Conservation (phyloP, 1,284 basidiomycete genomes). For the Austropuccinia psidii region DNA sequence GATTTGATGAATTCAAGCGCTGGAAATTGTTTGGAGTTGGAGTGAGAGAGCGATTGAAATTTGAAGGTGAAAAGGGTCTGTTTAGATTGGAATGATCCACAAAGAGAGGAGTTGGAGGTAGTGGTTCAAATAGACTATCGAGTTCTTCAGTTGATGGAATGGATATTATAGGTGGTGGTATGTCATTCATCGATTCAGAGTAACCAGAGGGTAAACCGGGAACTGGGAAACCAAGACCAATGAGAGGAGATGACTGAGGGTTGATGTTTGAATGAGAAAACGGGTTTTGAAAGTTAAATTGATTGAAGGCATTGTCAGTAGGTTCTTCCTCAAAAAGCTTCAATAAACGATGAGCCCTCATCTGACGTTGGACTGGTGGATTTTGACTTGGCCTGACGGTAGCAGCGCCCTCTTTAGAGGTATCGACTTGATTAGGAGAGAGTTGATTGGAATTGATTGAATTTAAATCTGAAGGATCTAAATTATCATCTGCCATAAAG, state of each 20-base stretch:
- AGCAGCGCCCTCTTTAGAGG: not conserved
- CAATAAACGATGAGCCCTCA: conserved; percentile 17
- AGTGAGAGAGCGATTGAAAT: conserved; percentile 14
- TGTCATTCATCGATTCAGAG: not conserved
- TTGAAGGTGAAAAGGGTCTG: conserved; percentile 27
- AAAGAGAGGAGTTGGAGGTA: not conserved
- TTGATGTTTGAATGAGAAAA: not conserved
- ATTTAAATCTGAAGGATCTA: not conserved
- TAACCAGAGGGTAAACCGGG: conserved; percentile 2
- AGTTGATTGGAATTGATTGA: not conserved
- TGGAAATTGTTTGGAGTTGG: conserved; percentile 16
- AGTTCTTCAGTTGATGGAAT: conserved; percentile 27
- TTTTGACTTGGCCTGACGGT: conserved; percentile 7
- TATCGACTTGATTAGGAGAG: not conserved
- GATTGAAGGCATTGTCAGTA: not conserved
- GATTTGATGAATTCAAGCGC: not conserved
- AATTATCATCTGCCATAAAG: conserved; percentile 22
- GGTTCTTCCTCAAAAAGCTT: conserved; percentile 29
- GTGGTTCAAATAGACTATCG: not conserved
- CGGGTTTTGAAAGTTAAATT: not conserved
- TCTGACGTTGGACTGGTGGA: not conserved
- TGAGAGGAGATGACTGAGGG: conserved; percentile 20
- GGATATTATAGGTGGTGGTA: conserved; percentile 18
- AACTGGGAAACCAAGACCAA: conserved; percentile 26
- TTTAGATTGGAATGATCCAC: conserved; percentile 8